Percentiles rank a stretch among this genome's conserved stretches.
Evolutionary conservation across 176 grass and related monocot genomes (phyloP).

Genomic region (Otatea glauca): DNA sequence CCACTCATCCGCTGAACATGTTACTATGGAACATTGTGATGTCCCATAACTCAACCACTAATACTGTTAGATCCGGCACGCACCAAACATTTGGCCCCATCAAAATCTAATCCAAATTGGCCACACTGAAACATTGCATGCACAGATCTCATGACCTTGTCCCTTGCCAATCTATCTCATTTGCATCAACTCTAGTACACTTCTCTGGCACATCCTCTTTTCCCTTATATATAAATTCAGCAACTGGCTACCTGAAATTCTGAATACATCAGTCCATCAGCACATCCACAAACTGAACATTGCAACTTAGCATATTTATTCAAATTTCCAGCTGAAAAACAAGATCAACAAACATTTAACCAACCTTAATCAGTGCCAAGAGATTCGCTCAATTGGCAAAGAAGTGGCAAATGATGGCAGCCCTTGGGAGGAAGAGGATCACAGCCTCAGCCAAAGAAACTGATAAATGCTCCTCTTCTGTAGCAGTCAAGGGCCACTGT

Average conservation of each 20-base stretch:
- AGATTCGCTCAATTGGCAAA: conserved; percentile 25
- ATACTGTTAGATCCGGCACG: background rate
- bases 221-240: conserved; percentile 30
- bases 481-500: conserved; percentile 49
- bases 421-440: conserved; percentile 40
- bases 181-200: background rate
- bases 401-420: conserved; percentile 35
- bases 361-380: conserved; percentile 35
- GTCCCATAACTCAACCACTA: background rate
- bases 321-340: background rate
- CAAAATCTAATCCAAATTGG: conserved; percentile 33
- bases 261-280: background rate
- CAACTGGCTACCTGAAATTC: background rate
- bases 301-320: background rate
- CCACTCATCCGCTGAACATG: background rate
- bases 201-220: background rate
- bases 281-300: conserved; percentile 13
- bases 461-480: conserved; percentile 6
- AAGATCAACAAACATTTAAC: background rate
- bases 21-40: background rate
- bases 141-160: background rate
- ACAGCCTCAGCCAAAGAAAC: background rate
- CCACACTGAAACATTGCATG: background rate
- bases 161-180: background rate
- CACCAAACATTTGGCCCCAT: conserved; percentile 39